phyloP scores from a whole-genome alignment of 2,329 filamentous ascomycete species.

The Beauveria pseudobassiana region DNA sequence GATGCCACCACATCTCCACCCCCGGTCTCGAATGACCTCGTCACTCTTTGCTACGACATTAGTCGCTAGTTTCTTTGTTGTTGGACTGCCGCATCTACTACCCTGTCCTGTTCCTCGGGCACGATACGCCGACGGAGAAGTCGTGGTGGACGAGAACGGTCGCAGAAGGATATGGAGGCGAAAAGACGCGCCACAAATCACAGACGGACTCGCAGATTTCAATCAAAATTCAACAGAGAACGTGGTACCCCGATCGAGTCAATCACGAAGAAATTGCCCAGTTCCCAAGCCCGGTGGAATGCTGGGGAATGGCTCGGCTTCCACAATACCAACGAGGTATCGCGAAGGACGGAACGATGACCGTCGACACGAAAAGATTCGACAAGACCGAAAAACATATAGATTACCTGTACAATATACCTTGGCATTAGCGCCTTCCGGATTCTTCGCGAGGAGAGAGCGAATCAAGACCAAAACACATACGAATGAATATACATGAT shows the following conservation, averaged over 20 bases:
- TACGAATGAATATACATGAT: not conserved
- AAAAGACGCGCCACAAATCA: constrained; percentile 30
- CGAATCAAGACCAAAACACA: not conserved
- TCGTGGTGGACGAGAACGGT: constrained; percentile 38
- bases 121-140: constrained; percentile 64
- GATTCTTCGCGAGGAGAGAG: not conserved
- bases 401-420: constrained; percentile 10
- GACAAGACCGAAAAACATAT: not conserved
- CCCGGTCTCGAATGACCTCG: constrained; percentile 85
- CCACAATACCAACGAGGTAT: constrained; percentile 30
- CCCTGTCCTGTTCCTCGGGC: constrained; percentile 80
- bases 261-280: constrained; percentile 64
- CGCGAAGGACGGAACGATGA: constrained; percentile 20
- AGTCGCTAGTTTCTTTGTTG: constrained; percentile 82
- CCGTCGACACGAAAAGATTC: not conserved
- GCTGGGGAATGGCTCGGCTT: constrained; percentile 68
- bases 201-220: constrained; percentile 44
- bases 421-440: not conserved
- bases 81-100: constrained; percentile 80
- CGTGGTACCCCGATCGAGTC: constrained; percentile 32
- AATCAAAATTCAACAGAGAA: constrained; percentile 23
- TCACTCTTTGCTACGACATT: constrained; percentile 94
- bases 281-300: constrained; percentile 83
- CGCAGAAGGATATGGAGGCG: constrained; percentile 37
- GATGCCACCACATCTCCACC: constrained; percentile 87